These are phyloP conservation scores for Casuarina equisetifolia DNA, from an alignment of 306 rosid genomes.

Conservation along the genomic window DNA sequence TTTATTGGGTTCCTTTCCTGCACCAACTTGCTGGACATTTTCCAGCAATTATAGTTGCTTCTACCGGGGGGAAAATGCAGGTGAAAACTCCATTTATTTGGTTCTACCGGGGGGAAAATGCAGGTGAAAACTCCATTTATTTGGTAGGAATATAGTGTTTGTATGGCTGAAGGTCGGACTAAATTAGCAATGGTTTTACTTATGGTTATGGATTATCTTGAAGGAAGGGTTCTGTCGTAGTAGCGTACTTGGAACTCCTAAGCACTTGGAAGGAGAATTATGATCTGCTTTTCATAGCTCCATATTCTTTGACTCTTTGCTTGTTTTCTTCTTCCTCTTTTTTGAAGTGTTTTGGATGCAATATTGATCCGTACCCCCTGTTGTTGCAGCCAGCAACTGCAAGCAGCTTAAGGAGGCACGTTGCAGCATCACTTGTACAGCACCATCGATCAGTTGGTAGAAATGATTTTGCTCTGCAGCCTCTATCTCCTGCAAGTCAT, in stretches of 20 bases:
- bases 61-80: background rate
- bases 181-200: background rate
- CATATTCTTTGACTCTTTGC: background rate
- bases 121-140: background rate
- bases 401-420: slow-evolving; percentile 37
- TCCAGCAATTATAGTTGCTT: slow-evolving; percentile 2
- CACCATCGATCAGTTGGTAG: slow-evolving; percentile 37
- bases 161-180: background rate
- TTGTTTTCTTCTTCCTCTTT: background rate
- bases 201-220: background rate
- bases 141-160: background rate
- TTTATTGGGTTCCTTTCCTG: no score
- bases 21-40: background rate
- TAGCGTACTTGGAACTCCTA: background rate
- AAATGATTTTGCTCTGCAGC: slow-evolving; percentile 32
- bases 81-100: background rate
- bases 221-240: background rate
- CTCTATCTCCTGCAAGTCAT: slow-evolving; percentile 48
- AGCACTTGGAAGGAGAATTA: background rate
- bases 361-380: slow-evolving; percentile 15
- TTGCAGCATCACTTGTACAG: slow-evolving; percentile 35
- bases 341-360: background rate
- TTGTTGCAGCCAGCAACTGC: slow-evolving; percentile 51
- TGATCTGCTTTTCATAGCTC: slow-evolving; percentile 3
- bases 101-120: background rate